Evolutionary conservation across 2,329 filamentous ascomycete genomes (phyloP).

Genomic region (Paracamarosporium sp.): DNA sequence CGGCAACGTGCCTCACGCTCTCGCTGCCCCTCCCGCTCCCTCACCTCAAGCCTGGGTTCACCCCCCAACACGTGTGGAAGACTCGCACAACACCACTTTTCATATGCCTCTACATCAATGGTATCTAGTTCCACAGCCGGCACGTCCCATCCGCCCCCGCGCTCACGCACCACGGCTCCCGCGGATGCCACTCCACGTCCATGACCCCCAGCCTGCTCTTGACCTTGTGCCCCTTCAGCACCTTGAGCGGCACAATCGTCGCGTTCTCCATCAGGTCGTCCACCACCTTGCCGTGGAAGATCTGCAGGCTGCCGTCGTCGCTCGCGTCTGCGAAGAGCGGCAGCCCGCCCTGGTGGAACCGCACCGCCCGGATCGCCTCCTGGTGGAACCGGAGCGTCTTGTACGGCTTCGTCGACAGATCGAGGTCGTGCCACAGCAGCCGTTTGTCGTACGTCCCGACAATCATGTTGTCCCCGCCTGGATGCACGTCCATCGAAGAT

Average conservation of each 20-base stretch:
- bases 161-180: slow-evolving; percentile 91
- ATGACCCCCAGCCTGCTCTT: slow-evolving; percentile 86
- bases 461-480: slow-evolving; percentile 90
- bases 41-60: slow-evolving; percentile 8
- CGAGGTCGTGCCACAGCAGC: slow-evolving; percentile 95
- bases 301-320: slow-evolving; percentile 92
- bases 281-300: slow-evolving; percentile 96
- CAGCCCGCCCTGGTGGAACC: slow-evolving; percentile 78
- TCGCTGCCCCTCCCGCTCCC: slow-evolving; percentile 7
- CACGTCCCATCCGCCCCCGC: slow-evolving; percentile 93
- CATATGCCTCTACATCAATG: not conserved
- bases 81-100: not conserved
- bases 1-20: no score
- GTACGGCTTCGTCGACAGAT: slow-evolving; percentile 87
- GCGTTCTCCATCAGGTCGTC: slow-evolving; percentile 96
- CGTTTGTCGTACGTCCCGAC: slow-evolving; percentile 94
- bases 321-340: slow-evolving; percentile 94
- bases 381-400: slow-evolving; percentile 96
- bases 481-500: slow-evolving; percentile 90
- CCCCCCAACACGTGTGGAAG: not conserved
- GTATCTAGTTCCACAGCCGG: slow-evolving; percentile 75
- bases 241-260: slow-evolving; percentile 94
- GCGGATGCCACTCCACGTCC: slow-evolving; percentile 95
- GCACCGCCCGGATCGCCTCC: slow-evolving; percentile 88
- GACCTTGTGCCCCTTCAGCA: slow-evolving; percentile 87